phyloP scores from a whole-genome alignment of 441 rosid genomes.

The Populus hybrid region DNA sequence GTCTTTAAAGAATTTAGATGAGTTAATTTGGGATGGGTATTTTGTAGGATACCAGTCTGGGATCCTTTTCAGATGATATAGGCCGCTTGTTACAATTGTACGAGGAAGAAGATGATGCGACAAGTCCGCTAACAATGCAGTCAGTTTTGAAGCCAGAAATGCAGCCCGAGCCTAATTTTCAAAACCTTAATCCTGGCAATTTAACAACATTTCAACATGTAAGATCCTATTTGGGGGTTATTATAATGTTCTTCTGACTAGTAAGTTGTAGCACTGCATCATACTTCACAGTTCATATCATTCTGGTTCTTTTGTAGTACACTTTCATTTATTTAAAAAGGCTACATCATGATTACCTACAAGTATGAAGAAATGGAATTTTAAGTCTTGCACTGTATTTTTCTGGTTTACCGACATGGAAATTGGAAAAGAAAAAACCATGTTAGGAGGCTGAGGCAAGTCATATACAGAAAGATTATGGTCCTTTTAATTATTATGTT shows the following conservation, averaged over 20 bases:
- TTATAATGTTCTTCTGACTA: background rate
- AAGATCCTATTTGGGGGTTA: slow-evolving; percentile 14
- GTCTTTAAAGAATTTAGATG: background rate
- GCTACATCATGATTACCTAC: background rate
- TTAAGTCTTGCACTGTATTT: background rate
- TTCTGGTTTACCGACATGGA: background rate
- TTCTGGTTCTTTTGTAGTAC: background rate
- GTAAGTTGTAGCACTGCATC: background rate
- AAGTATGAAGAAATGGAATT: background rate
- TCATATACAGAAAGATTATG: background rate
- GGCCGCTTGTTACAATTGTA: background rate
- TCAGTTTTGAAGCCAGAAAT: slow-evolving; percentile 64
- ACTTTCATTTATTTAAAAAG: background rate
- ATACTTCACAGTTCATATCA: background rate
- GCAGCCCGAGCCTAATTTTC: slow-evolving; percentile 29
- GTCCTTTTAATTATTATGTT: background rate
- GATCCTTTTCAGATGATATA: slow-evolving; percentile 10
- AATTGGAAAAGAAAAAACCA: background rate
- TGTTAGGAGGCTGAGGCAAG: background rate
- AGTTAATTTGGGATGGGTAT: slow-evolving; percentile 9
- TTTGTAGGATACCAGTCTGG: slow-evolving; percentile 31
- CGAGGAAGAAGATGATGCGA: slow-evolving; percentile 56
- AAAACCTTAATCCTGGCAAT: slow-evolving; percentile 30
- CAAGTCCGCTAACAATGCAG: slow-evolving; percentile 55
- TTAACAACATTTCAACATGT: slow-evolving; percentile 40